Conservation (phyloP, 2,329 filamentous ascomycete species). For the Botrytis squamosa region DNA sequence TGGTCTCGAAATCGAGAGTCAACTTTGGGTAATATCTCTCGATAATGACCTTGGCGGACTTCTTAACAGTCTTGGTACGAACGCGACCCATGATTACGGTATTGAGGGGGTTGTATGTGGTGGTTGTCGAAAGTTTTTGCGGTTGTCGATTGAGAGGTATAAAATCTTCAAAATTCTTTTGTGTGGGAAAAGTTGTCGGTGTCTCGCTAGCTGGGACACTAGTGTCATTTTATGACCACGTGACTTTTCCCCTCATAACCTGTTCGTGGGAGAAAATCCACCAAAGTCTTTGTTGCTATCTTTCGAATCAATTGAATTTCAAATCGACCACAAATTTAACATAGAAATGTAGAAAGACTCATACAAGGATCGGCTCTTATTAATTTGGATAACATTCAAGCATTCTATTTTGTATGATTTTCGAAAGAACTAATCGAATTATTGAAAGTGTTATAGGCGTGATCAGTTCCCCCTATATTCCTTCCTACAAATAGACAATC, state of each 20-base stretch:
- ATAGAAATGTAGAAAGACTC: rapidly evolving
- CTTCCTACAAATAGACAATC: background rate
- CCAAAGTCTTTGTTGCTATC: background rate
- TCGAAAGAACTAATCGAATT: no score
- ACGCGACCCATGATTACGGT: constrained; percentile 45
- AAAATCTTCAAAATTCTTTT: constrained; percentile 13
- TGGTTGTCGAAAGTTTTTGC: constrained; percentile 19
- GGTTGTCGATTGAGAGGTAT: constrained; percentile 16
- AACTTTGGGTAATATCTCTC: constrained; percentile 97
- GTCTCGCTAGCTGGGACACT: constrained; percentile 14
- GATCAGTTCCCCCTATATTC: background rate
- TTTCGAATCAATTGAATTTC: background rate
- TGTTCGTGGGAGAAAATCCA: background rate
- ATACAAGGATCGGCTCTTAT: background rate
- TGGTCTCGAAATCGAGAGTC: constrained; percentile 99
- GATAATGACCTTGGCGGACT: constrained; percentile 97
- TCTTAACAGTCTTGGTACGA: constrained; percentile 45
- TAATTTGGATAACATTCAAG: background rate
- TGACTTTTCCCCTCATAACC: background rate
- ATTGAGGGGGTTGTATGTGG: constrained; percentile 26
- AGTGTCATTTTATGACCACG: background rate
- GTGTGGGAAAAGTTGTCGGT: constrained; percentile 21
- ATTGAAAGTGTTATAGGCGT: background rate
- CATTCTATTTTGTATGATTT: no score
- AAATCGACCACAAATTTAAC: background rate